Percentiles rank a stretch among this genome's conserved stretches.
Evolutionary conservation across 1,139 yeast genomes (phyloP).

Genomic region (Yamadazyma epiphylla): DNA sequence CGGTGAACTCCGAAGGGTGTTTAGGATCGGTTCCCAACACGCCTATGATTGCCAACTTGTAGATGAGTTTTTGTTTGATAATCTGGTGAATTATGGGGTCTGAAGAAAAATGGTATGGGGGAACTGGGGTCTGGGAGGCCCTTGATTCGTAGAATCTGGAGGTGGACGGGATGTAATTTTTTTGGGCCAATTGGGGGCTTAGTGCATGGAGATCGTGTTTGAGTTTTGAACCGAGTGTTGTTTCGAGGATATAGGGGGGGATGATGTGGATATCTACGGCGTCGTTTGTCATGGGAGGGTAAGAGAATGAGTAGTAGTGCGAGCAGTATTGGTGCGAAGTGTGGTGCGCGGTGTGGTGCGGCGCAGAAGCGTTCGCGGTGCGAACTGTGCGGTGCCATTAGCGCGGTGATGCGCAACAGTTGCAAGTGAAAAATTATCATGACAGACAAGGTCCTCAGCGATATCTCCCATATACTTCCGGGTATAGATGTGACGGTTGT

Average conservation of each 20-base stretch:
- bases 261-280: conserved; percentile 23
- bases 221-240: conserved; percentile 33
- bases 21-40: conserved; percentile 35
- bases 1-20: conserved; percentile 19
- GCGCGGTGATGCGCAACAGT: too few relatives aligned
- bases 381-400: too few relatives aligned
- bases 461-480: conserved; percentile 41
- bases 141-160: conserved; percentile 5
- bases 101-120: conserved; percentile 20
- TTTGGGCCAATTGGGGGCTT: conserved; percentile 23
- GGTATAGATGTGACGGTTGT: conserved; percentile 50
- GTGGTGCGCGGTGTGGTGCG: too few relatives aligned
- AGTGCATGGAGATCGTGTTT: conserved; percentile 20
- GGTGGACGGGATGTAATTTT: conserved; percentile 14
- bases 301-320: too few relatives aligned
- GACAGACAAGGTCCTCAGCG: conserved; percentile 39
- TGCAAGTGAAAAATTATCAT: conserved; percentile 15
- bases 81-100: conserved; percentile 30
- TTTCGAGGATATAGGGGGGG: conserved; percentile 42
- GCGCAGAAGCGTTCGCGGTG: too few relatives aligned
- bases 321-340: too few relatives aligned
- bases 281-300: conserved; percentile 3
- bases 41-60: conserved; percentile 37
- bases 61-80: conserved; percentile 31
- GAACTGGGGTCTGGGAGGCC: conserved; percentile 7